These are phyloP conservation scores for Fusarium sp. DNA, from an alignment of 2,329 filamentous ascomycete genomes.

Conservation along the genomic window DNA sequence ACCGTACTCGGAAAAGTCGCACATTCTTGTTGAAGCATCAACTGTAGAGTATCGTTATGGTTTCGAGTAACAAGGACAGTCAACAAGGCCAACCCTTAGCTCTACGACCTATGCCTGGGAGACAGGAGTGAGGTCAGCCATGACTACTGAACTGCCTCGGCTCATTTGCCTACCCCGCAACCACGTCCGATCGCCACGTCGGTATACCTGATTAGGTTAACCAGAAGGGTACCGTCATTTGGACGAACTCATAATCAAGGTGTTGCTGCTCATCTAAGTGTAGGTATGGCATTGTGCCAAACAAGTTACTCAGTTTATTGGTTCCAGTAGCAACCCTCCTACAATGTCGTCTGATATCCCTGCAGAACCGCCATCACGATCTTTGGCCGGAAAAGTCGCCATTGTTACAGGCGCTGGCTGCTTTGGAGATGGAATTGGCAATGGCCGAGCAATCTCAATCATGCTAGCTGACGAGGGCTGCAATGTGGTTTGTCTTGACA, in stretches of 20 bases:
- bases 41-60: background rate
- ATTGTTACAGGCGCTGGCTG: conserved; percentile 72
- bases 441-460: conserved; percentile 69
- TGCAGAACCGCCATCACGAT: conserved; percentile 24
- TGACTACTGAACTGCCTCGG: background rate
- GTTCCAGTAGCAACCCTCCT: background rate
- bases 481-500: conserved; percentile 69
- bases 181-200: background rate
- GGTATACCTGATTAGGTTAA: background rate
- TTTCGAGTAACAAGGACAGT: background rate
- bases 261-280: background rate
- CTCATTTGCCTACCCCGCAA: background rate
- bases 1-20: conserved; percentile 53
- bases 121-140: background rate
- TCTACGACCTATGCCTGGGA: background rate
- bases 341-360: conserved; percentile 23
- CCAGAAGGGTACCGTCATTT: background rate
- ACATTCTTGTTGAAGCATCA: conserved; percentile 21
- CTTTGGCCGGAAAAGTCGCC: conserved; percentile 54
- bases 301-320: background rate
- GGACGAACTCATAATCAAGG: background rate
- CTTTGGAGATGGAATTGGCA: conserved; percentile 68
- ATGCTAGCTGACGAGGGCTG: conserved; percentile 70
- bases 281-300: background rate
- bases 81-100: background rate